Evolutionary conservation across 139 green algal genomes (phyloP), one percentile per base, ranked within the genome.

Genomic region (Desmodesmus armatus): DNA sequence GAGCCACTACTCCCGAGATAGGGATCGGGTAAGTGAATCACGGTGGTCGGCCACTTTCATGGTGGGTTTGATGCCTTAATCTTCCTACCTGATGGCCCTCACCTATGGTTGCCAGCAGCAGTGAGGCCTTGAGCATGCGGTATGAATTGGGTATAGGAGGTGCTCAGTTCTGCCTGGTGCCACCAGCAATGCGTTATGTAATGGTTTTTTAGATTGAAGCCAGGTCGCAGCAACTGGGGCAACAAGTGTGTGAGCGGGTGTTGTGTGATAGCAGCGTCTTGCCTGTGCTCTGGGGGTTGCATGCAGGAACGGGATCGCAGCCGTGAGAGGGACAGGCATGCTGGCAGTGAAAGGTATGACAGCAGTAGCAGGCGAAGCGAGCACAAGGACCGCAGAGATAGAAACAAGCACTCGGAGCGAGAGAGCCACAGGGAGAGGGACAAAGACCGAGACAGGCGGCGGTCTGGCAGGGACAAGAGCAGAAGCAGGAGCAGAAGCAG

Each of bases 331-430:
- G 71, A 78, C 35, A 82, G 75, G 75, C 75, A 82, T 72, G 67
- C 63, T 35, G 43, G 83, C n/a, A n/a, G n/a, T n/a, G n/a, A n/a
- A 29, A 66, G 5, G 35, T n/a, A n/a, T 72, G 67, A 74, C 47
- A 58, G 83, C n/a, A n/a, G n/a, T n/a, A n/a, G n/a, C 41, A 66
- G 5, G 35, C 83, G 83, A 5, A 55, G 43, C 21, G 40, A 83
- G 5, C 44, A 90, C 3, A 63, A 87, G 21, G 80, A 90, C 17
- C 33, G 66, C 19, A 78, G 63, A 37, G 82, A 73, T 3, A 1
- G 25, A 41, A 82, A 85, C 25, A 80, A 66, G 35, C 75, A 85
- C 0, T 55, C 66, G 58, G 62, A 87, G 1, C 55, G 83, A 2
- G 82, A 82, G 35, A 55, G 82, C 29, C 39, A 25, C n/a, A 78